Evolutionary conservation across 345 rosid genomes (phyloP).

Genomic region (Aquilaria yunnanensis): DNA sequence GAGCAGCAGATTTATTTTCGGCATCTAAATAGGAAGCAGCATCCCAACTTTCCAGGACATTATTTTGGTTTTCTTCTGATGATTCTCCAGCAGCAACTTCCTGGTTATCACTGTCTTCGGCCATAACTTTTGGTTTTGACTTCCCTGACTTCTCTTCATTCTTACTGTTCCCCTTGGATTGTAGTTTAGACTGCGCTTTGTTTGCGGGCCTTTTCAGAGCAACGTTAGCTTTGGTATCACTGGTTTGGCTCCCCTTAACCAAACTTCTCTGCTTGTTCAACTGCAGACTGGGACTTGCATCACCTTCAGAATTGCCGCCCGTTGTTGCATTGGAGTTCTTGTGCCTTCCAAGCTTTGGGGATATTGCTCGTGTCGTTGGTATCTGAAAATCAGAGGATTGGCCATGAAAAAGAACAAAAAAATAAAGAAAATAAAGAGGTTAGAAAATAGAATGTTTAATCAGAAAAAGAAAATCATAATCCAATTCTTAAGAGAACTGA

Average conservation of each 20-base stretch:
- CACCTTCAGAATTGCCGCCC: constrained; percentile 29
- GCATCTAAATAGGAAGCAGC: constrained; percentile 14
- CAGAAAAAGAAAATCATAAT: not conserved
- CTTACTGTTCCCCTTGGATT: constrained; percentile 25
- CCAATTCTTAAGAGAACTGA: not conserved
- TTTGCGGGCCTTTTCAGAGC: constrained; percentile 37
- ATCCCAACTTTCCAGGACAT: constrained; percentile 20
- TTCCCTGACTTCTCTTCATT: constrained; percentile 26
- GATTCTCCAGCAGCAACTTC: constrained; percentile 22
- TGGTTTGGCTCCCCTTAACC: constrained; percentile 33
- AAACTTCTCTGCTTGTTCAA: constrained; percentile 27
- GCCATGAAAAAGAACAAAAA: not conserved
- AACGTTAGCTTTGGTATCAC: constrained; percentile 28
- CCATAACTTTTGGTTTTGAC: constrained; percentile 32
- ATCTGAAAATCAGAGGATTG: constrained; percentile 33
- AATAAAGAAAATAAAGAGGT: not conserved
- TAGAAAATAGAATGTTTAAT: not conserved
- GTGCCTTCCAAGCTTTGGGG: constrained; percentile 93
- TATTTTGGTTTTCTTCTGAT: constrained; percentile 27
- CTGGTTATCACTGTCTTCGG: constrained; percentile 12
- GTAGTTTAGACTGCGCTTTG: constrained; percentile 43
- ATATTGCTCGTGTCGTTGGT: constrained; percentile 81
- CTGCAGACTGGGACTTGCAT: constrained; percentile 26
- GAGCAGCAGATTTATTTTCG: constrained; percentile 18
- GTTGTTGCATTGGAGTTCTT: constrained; percentile 36